phyloP scores from a whole-genome alignment of 768 basidiomycete species.

The Hygrophorus pudorinus region DNA sequence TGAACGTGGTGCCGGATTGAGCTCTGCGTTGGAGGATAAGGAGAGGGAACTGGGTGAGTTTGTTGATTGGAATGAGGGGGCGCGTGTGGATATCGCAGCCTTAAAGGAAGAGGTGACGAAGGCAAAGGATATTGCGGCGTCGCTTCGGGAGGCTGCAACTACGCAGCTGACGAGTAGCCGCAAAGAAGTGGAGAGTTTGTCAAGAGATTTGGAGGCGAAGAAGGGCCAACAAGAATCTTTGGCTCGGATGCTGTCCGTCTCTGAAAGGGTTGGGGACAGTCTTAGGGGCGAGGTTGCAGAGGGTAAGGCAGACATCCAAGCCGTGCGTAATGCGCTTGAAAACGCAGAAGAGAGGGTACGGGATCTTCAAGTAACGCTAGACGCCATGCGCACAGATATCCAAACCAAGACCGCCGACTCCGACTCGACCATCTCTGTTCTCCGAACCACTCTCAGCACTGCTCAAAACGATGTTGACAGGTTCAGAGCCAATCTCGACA shows the following conservation, averaged over 20 bases:
- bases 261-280: not conserved
- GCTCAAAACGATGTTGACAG: not conserved
- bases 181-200: not conserved
- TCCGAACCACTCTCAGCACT: not conserved
- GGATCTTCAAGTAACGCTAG: conserved; percentile 5
- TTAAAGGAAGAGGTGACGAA: not conserved
- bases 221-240: not conserved
- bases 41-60: too few relatives aligned
- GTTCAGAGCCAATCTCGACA: not conserved
- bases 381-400: conserved; percentile 1
- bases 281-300: conserved; percentile 5
- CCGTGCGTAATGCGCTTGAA: not conserved
- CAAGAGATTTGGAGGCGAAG: not conserved
- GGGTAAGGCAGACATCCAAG: conserved; percentile 6
- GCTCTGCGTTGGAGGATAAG: too few relatives aligned
- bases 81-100: conserved; percentile 1
- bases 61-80: too few relatives aligned
- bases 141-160: not conserved
- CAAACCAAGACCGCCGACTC: conserved; percentile 1
- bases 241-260: not conserved
- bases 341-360: not conserved
- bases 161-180: not conserved
- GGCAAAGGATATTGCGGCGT: not conserved
- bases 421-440: not conserved
- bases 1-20: too few relatives aligned